These are phyloP conservation scores for Pestalotiopsis fici DNA, from an alignment of 2,329 filamentous ascomycete genomes.

Conservation along the genomic window DNA sequence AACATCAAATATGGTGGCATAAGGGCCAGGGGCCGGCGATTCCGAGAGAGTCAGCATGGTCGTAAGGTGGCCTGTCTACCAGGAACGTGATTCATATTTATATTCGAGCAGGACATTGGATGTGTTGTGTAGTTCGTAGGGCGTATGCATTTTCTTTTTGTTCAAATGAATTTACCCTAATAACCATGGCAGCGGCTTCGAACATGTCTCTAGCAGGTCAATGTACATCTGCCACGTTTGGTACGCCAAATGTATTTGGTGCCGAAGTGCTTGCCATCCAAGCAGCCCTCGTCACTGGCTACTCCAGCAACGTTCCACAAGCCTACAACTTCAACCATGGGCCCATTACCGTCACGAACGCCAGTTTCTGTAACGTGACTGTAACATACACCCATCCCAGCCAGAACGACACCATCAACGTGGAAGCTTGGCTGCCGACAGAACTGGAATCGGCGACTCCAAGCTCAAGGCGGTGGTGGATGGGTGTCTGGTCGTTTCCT, in stretches of 20 bases:
- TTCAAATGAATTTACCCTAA: neutral
- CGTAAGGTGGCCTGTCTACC: neutral
- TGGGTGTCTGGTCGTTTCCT: constrained; percentile 24
- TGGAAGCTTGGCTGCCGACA: neutral
- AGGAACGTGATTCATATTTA: neutral
- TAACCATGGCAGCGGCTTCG: neutral
- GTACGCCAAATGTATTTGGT: neutral
- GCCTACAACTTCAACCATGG: neutral
- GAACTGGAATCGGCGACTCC: constrained; percentile 30
- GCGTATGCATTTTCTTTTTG: neutral
- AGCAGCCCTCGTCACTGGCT: neutral
- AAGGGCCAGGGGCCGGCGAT: neutral
- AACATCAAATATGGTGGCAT: neutral
- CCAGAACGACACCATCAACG: constrained; percentile 1
- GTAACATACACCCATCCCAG: constrained; percentile 1
- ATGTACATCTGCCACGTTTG: neutral
- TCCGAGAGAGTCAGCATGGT: neutral
- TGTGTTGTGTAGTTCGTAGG: neutral
- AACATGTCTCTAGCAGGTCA: neutral
- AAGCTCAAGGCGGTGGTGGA: constrained; percentile 31
- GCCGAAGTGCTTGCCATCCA: neutral
- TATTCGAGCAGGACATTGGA: neutral
- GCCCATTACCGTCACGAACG: neutral
- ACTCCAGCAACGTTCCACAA: neutral
- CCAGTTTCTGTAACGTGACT: constrained; percentile 3